Evolutionary conservation across 2,329 filamentous ascomycete genomes (phyloP).

Genomic region (Talaromyces sp.): DNA sequence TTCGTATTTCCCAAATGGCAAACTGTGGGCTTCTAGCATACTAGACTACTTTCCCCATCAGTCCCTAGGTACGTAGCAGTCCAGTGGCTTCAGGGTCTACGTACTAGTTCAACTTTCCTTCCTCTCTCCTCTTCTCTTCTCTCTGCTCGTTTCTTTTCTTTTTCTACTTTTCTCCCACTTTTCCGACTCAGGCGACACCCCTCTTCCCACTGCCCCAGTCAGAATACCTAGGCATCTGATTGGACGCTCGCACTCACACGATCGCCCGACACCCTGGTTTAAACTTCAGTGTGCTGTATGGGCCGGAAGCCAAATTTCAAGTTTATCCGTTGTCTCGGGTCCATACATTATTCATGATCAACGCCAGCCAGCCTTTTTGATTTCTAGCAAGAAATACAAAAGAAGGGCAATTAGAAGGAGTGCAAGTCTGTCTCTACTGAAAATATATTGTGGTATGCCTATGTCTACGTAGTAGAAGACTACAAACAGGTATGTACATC

Average conservation of each 20-base stretch:
- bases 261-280: conserved; percentile 7
- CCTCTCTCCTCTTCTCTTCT: neutral
- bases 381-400: neutral
- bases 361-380: neutral
- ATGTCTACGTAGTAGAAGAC: neutral
- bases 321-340: conserved; percentile 18
- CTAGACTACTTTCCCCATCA: neutral
- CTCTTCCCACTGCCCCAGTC: neutral
- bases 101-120: neutral
- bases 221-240: conserved; percentile 6
- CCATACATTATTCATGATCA: neutral
- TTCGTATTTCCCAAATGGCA: neutral
- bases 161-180: neutral
- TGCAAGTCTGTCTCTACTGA: conserved; percentile 3
- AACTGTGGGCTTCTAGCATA: neutral
- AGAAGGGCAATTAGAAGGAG: neutral
- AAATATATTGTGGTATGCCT: neutral
- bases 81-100: neutral
- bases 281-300: neutral
- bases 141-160: neutral
- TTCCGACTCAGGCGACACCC: neutral
- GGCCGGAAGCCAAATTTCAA: conserved; percentile 7
- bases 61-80: neutral
- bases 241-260: neutral
- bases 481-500: neutral